Evolutionary conservation across 345 rosid genomes (phyloP).

Genomic region (Capsella bursapastoris): DNA sequence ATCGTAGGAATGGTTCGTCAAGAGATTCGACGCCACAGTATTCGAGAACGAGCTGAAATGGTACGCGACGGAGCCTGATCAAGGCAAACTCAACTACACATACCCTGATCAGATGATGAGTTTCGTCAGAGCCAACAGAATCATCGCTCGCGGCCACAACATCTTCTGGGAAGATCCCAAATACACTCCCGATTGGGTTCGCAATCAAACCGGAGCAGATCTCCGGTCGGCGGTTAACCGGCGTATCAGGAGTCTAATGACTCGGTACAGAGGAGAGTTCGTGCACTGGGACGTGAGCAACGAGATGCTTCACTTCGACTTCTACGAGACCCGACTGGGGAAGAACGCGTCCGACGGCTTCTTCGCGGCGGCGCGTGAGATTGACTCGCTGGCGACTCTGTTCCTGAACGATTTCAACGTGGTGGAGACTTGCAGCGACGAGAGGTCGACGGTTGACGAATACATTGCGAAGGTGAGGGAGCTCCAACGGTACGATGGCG

Average conservation of each 20-base stretch:
- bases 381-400: slow-evolving; percentile 72
- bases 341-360: slow-evolving; percentile 65
- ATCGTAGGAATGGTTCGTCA: slow-evolving; percentile 70
- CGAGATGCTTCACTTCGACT: slow-evolving; percentile 88
- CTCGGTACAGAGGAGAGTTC: slow-evolving; percentile 73
- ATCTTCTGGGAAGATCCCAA: slow-evolving; percentile 92
- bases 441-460: slow-evolving; percentile 66
- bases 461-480: slow-evolving; percentile 63
- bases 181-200: slow-evolving; percentile 74
- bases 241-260: slow-evolving; percentile 75
- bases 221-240: slow-evolving; percentile 62
- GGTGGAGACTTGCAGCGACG: slow-evolving; percentile 77
- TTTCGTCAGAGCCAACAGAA: slow-evolving; percentile 60
- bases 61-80: slow-evolving; percentile 81
- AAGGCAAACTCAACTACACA: slow-evolving; percentile 70
- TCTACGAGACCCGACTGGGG: slow-evolving; percentile 71
- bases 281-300: slow-evolving; percentile 89
- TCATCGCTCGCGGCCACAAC: slow-evolving; percentile 81
- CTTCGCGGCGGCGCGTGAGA: slow-evolving; percentile 58
- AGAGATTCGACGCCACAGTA: slow-evolving; percentile 85
- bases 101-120: slow-evolving; percentile 65
- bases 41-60: slow-evolving; percentile 92
- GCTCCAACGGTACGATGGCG: slow-evolving; percentile 45
- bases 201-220: slow-evolving; percentile 46
- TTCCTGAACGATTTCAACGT: slow-evolving; percentile 87